phyloP scores from a whole-genome alignment of 1,284 basidiomycete genomes.

The Xerocomus subilludens region DNA sequence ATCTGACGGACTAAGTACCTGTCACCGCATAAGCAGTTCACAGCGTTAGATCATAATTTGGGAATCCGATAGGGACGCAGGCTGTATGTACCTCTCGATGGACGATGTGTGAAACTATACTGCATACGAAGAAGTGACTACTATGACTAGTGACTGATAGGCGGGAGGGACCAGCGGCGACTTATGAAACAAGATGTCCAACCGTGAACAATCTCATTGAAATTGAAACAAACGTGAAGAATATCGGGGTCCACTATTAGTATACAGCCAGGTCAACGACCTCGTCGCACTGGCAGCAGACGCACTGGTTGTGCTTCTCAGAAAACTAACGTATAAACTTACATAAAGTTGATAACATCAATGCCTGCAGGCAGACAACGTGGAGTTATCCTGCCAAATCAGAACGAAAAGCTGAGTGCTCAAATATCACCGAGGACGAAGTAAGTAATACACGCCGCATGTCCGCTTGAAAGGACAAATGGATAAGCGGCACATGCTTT shows the following conservation, averaged over 20 bases:
- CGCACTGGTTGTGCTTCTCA: slow-evolving; percentile 13
- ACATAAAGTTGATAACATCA: slow-evolving; percentile 51
- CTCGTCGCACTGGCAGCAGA: background rate
- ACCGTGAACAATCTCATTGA: background rate
- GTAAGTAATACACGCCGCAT: slow-evolving; percentile 53
- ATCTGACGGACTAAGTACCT: slow-evolving; percentile 36
- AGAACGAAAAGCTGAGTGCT: slow-evolving; percentile 42
- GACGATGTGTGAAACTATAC: slow-evolving; percentile 55
- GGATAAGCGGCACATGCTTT: slow-evolving; percentile 64
- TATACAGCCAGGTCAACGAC: background rate
- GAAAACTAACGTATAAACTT: slow-evolving; percentile 36
- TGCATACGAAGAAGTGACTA: slow-evolving; percentile 59
- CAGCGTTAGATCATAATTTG: slow-evolving; percentile 45
- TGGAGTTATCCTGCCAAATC: slow-evolving; percentile 57
- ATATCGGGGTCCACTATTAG: background rate
- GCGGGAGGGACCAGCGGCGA: no score
- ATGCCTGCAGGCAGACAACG: slow-evolving; percentile 80
- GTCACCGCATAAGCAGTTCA: slow-evolving; percentile 42
- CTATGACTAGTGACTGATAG: no score
- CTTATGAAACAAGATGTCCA: slow-evolving; percentile 32
- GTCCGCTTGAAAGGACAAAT: slow-evolving; percentile 51
- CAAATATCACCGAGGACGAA: slow-evolving; percentile 53
- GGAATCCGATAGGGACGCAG: slow-evolving; percentile 51
- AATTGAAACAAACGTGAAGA: no score
- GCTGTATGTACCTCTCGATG: slow-evolving; percentile 46